Conservation (phyloP, 352 stramenopile species). For the Phytophthora pinifolia region DNA sequence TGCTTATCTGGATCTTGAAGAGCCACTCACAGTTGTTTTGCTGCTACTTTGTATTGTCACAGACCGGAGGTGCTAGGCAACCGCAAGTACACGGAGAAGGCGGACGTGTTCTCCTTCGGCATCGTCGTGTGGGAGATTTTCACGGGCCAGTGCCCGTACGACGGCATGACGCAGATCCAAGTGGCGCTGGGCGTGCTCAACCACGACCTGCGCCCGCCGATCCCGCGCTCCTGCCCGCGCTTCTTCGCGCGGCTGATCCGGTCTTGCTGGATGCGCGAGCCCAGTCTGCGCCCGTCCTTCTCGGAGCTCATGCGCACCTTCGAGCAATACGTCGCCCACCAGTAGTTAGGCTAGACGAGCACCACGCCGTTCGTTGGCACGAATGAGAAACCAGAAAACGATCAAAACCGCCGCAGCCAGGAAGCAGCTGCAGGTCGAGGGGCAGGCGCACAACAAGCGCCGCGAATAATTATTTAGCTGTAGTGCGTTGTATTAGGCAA, state of each 20-base stretch:
- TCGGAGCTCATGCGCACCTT: slow-evolving; percentile 57
- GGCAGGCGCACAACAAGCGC: slow-evolving; percentile 6
- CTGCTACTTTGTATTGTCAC: slow-evolving; percentile 9
- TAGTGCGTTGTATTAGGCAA: slow-evolving; percentile 9
- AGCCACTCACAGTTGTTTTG: slow-evolving; percentile 17
- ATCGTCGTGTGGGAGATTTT: slow-evolving; percentile 96
- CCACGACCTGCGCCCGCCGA: slow-evolving; percentile 65
- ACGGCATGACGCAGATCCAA: slow-evolving; percentile 90
- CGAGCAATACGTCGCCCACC: slow-evolving; percentile 39
- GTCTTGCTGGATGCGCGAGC: slow-evolving; percentile 77
- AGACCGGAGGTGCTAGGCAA: slow-evolving; percentile 88
- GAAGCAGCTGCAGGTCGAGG: slow-evolving; percentile 6
- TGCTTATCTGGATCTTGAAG: slow-evolving; percentile 22
- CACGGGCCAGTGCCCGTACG: slow-evolving; percentile 87
- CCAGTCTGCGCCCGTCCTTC: slow-evolving; percentile 71
- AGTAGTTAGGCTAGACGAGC: slow-evolving; percentile 16
- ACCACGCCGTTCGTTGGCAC: slow-evolving; percentile 18
- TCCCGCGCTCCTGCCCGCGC: slow-evolving; percentile 58
- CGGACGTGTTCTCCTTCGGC: slow-evolving; percentile 92
- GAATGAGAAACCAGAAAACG: slow-evolving; percentile 5
- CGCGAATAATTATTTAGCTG: slow-evolving; percentile 36
- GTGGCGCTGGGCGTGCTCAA: slow-evolving; percentile 79
- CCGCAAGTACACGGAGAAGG: slow-evolving; percentile 93
- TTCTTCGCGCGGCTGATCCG: slow-evolving; percentile 80
- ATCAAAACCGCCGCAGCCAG: slow-evolving; percentile 11